Conservation (phyloP, 176 grass and related monocot genomes). For the Triticum monococcum region DNA sequence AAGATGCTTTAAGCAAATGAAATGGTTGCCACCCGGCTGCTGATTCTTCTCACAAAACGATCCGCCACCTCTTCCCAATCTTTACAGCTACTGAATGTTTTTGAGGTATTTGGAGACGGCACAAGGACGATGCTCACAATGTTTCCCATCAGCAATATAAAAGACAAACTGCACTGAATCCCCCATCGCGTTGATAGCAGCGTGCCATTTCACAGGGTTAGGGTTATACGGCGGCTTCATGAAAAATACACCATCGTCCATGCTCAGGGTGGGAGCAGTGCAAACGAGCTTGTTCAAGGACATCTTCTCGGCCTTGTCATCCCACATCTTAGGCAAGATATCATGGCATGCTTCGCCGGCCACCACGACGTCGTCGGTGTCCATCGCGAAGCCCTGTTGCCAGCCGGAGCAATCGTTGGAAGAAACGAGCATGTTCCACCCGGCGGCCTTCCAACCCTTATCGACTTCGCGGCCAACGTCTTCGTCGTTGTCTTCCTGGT, state of each 20-base stretch:
- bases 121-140: neutral
- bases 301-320: neutral
- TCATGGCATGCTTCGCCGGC: neutral
- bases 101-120: neutral
- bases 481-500: neutral
- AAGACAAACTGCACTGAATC: neutral
- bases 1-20: no score
- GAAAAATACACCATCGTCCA: neutral
- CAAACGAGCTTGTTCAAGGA: neutral
- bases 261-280: neutral
- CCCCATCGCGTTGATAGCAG: neutral
- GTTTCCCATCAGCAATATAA: neutral
- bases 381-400: neutral
- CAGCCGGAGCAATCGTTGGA: neutral
- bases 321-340: neutral
- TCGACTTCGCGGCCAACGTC: no score
- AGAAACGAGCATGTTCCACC: neutral
- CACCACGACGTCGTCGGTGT: neutral
- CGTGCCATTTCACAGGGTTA: neutral
- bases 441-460: neutral
- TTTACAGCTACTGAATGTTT: no score
- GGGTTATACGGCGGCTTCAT: neutral
- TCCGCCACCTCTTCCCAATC: no score
- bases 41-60: no score
- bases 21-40: no score